Evolutionary conservation across 2,329 filamentous ascomycete species (phyloP).

Genomic region (Paracoccidioides brasiliensis): DNA sequence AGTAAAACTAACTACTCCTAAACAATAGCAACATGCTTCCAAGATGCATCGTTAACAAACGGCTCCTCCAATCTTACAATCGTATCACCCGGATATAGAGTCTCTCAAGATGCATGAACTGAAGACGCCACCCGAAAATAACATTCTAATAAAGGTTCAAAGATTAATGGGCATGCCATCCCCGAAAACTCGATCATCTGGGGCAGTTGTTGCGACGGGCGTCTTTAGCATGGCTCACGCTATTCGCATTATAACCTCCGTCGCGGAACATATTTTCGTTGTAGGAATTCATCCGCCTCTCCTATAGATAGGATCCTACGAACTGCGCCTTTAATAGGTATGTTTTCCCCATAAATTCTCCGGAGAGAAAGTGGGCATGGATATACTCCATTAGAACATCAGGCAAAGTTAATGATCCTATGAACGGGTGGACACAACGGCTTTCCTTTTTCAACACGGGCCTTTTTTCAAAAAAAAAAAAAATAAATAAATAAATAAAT

Average conservation of each 20-base stretch:
- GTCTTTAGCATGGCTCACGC: background rate
- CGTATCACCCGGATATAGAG: background rate
- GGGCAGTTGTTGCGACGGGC: background rate
- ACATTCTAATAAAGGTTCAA: background rate
- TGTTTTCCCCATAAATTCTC: slow-evolving; percentile 1
- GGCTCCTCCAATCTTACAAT: background rate
- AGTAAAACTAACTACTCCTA: no score
- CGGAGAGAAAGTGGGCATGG: background rate
- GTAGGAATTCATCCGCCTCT: background rate
- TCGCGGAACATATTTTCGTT: background rate
- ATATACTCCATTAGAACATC: no score
- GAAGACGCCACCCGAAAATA: background rate
- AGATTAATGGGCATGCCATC: background rate
- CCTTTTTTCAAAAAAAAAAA: slow-evolving; percentile 23
- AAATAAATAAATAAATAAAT: no score
- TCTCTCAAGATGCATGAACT: background rate
- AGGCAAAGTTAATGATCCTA: background rate
- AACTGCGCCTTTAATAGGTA: slow-evolving; percentile 36
- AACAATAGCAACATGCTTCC: no score
- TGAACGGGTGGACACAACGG: slow-evolving; percentile 76
- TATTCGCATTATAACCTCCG: background rate
- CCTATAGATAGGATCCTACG: slow-evolving; percentile 1
- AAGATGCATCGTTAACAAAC: no score
- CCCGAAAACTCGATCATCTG: background rate
- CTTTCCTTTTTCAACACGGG: slow-evolving; percentile 60